Conservation (phyloP, 2,329 filamentous ascomycete genomes). For the Calonectria hawksworthii region DNA sequence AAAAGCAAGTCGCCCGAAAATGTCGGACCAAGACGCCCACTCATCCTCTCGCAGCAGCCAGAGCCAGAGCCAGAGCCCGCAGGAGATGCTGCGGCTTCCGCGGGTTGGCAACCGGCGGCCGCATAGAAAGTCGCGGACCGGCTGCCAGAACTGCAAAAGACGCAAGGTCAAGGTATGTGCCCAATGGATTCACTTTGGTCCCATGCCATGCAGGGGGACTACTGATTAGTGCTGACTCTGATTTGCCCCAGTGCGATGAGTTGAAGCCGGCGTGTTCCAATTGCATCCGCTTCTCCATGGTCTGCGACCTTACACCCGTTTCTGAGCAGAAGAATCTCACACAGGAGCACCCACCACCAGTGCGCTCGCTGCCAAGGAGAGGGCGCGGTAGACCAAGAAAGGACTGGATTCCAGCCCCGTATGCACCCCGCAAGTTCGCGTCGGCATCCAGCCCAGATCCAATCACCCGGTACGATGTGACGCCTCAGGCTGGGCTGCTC, state of each 20-base stretch:
- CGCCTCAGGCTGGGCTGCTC: neutral
- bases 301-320: neutral
- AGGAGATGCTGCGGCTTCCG: neutral
- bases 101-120: neutral
- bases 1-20: neutral
- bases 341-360: too few relatives aligned
- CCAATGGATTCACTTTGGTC: neutral
- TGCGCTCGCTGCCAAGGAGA: neutral
- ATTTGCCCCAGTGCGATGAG: conserved; percentile 32
- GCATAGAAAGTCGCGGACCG: conserved; percentile 7
- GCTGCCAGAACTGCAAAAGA: conserved; percentile 7
- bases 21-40: neutral
- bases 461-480: neutral
- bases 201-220: neutral
- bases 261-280: conserved; percentile 17
- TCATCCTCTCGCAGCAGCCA: neutral
- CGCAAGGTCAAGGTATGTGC: conserved; percentile 17
- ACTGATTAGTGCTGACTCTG: neutral
- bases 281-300: conserved; percentile 11
- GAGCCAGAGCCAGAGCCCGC: conserved; percentile 4
- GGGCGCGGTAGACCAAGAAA: neutral
- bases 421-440: neutral
- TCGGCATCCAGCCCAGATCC: neutral
- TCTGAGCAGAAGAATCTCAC: neutral
- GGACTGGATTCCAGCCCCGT: neutral